Percentiles rank a stretch among this genome's conserved stretches.
phyloP scores from a whole-genome alignment of 2,329 filamentous ascomycete genomes.

The Rhytidhysteron rufulum region DNA sequence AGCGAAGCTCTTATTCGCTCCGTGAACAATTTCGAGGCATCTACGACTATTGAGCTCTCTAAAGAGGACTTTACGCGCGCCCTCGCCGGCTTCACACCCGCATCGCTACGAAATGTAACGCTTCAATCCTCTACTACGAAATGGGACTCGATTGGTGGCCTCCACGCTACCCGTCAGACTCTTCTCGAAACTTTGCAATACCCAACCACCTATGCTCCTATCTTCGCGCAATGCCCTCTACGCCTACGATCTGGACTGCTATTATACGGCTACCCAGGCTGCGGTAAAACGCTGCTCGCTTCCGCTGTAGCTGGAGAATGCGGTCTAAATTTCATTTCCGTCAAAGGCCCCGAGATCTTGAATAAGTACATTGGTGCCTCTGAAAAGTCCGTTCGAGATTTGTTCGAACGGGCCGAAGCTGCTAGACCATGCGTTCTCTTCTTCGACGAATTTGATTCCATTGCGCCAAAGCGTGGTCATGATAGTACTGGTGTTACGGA shows the following conservation, averaged over 20 bases:
- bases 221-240: slow-evolving; percentile 92
- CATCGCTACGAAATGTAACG: slow-evolving; percentile 89
- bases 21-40: slow-evolving; percentile 47
- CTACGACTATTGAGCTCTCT: slow-evolving; percentile 56
- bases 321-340: slow-evolving; percentile 95
- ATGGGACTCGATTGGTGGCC: slow-evolving; percentile 86
- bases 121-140: slow-evolving; percentile 89
- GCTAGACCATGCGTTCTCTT: slow-evolving; percentile 92
- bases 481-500: slow-evolving; percentile 98
- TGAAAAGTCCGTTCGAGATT: slow-evolving; percentile 90
- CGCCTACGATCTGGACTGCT: slow-evolving; percentile 90
- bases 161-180: slow-evolving; percentile 82
- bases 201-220: slow-evolving; percentile 94
- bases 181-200: slow-evolving; percentile 94
- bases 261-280: slow-evolving; percentile 91
- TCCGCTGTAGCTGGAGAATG: slow-evolving; percentile 97
- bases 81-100: slow-evolving; percentile 88
- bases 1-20: slow-evolving; percentile 90
- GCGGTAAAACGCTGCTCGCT: slow-evolving; percentile 92
- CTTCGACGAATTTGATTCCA: slow-evolving; percentile 98
- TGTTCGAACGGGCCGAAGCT: slow-evolving; percentile 89
- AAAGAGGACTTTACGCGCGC: slow-evolving; percentile 78
- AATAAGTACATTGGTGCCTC: slow-evolving; percentile 99
- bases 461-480: slow-evolving; percentile 93
- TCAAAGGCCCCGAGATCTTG: slow-evolving; percentile 95